Evolutionary conservation across 768 basidiomycete species (phyloP), one percentile per base, ranked within the genome.

Genomic region (Paxillus ammoniavirescens): DNA sequence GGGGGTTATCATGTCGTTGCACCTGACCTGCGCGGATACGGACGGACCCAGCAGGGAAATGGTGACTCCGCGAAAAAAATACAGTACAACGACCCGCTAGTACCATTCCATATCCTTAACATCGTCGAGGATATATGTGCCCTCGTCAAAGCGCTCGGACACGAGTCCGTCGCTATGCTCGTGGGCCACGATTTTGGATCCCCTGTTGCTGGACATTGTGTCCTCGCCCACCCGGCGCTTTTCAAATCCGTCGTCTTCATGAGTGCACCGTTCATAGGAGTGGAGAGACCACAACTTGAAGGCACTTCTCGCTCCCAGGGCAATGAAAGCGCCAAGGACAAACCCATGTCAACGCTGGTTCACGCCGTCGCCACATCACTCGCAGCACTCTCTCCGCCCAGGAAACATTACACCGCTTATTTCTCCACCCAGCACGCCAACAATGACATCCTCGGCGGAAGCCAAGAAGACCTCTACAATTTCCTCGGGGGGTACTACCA

Each of bases 141-240:
- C 5, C 77, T 86, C 17, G 76, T 81, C 2, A 73, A 73, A 47
- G 72, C 77, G 0, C 73, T 87, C 6, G 81, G 80, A 0, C 76
- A 83, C 61, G 60, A 61, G 2, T 69, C 71, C 3, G 81, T 72
- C 0, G 68, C 74, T 10, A 71, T 79, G n/a, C 70, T 86, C 38
- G 70, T 87, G 2, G 84, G 84, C 0, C 84, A 86, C 62, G 84
- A 86, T 61, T 78, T 77, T 49, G 85, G 85, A 18, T 81, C 84
- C 21, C 6, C 54, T 30, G 68, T 85, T 31, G 82, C 83, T 2
- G 82, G 75, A 6, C 72, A 73, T 63, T 81, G 80, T 55, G 75
- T 82, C 4, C 74, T 82, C 54, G 74, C 79, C 31, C 73, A 79
- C 4, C 83, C 82, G 1, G 80, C 85, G 54, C 52, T 86, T 4